Evolutionary conservation across 2,329 filamentous ascomycete species (phyloP).

Genomic region (Colletotrichum tropicale): DNA sequence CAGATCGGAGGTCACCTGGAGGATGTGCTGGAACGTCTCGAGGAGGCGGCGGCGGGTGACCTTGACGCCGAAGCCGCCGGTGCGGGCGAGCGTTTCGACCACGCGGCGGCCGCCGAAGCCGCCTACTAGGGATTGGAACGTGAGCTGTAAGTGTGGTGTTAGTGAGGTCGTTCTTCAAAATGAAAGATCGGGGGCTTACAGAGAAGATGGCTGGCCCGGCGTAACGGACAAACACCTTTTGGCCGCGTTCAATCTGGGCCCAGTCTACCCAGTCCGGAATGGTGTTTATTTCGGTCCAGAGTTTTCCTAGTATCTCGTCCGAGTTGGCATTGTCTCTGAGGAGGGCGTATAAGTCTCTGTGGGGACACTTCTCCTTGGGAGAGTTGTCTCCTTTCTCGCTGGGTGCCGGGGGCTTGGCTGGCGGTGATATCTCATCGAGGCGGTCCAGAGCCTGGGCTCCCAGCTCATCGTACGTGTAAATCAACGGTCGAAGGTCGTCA

Average conservation of each 20-base stretch:
- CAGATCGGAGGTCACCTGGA: constrained; percentile 71
- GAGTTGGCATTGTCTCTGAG: constrained; percentile 61
- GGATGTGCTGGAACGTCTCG: constrained; percentile 78
- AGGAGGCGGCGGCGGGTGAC: constrained; percentile 66
- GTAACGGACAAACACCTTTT: constrained; percentile 80
- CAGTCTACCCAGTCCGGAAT: constrained; percentile 80
- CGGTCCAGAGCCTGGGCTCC: constrained; percentile 69
- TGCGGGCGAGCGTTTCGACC: constrained; percentile 75
- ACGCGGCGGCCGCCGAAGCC: constrained; percentile 76
- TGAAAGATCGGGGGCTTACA: constrained; percentile 31
- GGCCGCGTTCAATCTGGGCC: constrained; percentile 75
- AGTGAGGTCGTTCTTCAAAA: constrained; percentile 30
- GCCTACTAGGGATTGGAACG: constrained; percentile 70
- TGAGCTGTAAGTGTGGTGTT: constrained; percentile 41
- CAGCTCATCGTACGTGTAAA: constrained; percentile 71
- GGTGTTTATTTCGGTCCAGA: constrained; percentile 72
- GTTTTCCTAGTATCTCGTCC: constrained; percentile 56
- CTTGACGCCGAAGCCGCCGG: constrained; percentile 73
- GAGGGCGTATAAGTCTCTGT: constrained; percentile 67
- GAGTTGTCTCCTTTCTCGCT: constrained; percentile 35
- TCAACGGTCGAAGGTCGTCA: constrained; percentile 64
- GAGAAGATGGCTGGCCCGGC: constrained; percentile 69
- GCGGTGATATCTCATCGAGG: constrained; percentile 65
- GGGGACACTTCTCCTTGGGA: constrained; percentile 29
- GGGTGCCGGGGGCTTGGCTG: constrained; percentile 28